Conservation (phyloP, 2,329 filamentous ascomycete genomes). For the Pseudocercospora musae region DNA sequence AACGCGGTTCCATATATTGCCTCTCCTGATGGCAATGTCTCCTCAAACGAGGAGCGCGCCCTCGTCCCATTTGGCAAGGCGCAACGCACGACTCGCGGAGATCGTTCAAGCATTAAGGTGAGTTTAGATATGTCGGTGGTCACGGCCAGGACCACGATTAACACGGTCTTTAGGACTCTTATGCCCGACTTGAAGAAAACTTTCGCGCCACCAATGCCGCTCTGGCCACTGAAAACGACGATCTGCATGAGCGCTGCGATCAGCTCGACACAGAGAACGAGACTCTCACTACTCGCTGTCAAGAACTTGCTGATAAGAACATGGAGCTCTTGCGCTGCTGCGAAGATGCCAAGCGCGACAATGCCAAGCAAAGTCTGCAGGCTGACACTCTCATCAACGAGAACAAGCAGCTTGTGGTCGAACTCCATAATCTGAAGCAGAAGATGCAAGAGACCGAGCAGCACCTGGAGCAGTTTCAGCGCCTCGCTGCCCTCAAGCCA, state of each 20-base stretch:
- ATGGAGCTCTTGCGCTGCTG: neutral
- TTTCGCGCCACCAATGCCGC: constrained; percentile 1
- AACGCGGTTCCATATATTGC: neutral
- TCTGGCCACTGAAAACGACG: neutral
- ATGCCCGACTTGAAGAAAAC: neutral
- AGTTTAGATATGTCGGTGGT: neutral
- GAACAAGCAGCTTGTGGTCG: neutral
- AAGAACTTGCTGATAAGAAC: neutral
- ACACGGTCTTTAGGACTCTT: neutral
- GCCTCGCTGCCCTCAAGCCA: neutral
- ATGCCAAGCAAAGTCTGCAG: neutral
- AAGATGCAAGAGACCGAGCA: neutral
- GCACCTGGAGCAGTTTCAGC: neutral
- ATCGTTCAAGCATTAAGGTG: neutral
- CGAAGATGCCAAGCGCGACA: neutral
- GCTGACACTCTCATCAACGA: neutral
- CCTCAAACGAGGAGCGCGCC: neutral
- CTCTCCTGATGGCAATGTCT: neutral
- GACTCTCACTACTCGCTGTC: neutral
- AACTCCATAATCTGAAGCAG: neutral
- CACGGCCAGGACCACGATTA: neutral
- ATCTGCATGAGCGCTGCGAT: constrained; percentile 1
- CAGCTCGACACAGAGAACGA: constrained; percentile 2
- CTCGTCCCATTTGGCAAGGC: neutral
- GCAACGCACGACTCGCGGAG: neutral